Percentiles rank a stretch among this genome's conserved stretches.
phyloP scores from a whole-genome alignment of 495 filamentous ascomycete genomes.

The Penicillium taxi region DNA sequence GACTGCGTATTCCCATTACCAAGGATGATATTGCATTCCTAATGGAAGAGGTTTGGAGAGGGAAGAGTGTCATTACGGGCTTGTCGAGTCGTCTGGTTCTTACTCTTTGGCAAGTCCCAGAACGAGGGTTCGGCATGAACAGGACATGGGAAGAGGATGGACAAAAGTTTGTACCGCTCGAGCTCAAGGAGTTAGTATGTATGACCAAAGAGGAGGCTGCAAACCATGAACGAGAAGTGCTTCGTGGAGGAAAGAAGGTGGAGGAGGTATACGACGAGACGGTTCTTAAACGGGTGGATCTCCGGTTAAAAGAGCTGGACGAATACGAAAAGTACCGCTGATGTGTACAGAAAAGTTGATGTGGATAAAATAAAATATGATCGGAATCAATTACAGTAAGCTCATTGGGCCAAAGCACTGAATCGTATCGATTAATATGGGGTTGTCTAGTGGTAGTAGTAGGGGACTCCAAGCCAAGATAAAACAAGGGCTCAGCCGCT shows the following conservation, averaged over 20 bases:
- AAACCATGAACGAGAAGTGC: slow-evolving; percentile 68
- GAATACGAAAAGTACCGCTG: slow-evolving; percentile 46
- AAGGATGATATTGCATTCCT: slow-evolving; percentile 75
- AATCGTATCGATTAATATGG: no score
- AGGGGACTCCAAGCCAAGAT: no score
- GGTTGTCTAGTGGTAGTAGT: no score
- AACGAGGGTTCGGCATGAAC: slow-evolving; percentile 41
- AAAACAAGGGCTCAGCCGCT: no score
- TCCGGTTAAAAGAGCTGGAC: slow-evolving; percentile 54
- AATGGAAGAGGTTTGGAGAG: slow-evolving; percentile 81
- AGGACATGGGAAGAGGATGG: slow-evolving; percentile 43
- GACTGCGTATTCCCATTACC: slow-evolving; percentile 70
- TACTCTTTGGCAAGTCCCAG: slow-evolving; percentile 62
- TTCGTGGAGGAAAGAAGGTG: slow-evolving; percentile 57
- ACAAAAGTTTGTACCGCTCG: slow-evolving; percentile 60
- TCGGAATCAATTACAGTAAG: no score
- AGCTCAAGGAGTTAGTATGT: slow-evolving; percentile 69
- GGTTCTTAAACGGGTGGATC: slow-evolving; percentile 55
- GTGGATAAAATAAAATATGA: no score
- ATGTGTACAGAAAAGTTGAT: no score
- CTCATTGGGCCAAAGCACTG: no score
- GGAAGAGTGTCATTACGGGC: slow-evolving; percentile 75
- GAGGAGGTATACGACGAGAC: slow-evolving; percentile 66
- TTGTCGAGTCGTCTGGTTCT: slow-evolving; percentile 69
- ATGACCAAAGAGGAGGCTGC: slow-evolving; percentile 96